A percentile compares a stretch with the other conserved stretches of the same genome.
These are phyloP conservation scores for Gymnopilus dilepis DNA, from an alignment of 768 basidiomycete genomes.

Conservation along the genomic window DNA sequence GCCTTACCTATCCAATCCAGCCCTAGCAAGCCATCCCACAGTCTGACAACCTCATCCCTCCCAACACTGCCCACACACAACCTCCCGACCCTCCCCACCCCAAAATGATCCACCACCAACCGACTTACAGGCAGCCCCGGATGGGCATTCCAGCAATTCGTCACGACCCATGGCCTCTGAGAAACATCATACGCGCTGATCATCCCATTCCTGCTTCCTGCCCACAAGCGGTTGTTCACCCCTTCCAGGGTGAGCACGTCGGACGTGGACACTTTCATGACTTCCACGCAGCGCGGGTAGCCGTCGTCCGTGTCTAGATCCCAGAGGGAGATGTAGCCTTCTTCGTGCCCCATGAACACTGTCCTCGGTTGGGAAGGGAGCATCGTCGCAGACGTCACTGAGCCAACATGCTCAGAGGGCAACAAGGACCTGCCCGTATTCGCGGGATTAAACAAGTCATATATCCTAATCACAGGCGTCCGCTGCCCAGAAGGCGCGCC, in stretches of 20 bases:
- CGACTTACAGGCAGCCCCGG: constrained; percentile 63
- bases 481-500: constrained; percentile 43
- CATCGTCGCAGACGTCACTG: constrained; percentile 81
- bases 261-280: constrained; percentile 79
- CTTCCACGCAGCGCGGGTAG: constrained; percentile 69
- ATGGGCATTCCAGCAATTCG: constrained; percentile 90
- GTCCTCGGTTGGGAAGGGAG: constrained; percentile 67
- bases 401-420: constrained; percentile 76
- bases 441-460: constrained; percentile 72
- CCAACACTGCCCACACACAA: constrained; percentile 79
- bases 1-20: constrained; percentile 87
- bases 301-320: constrained; percentile 54
- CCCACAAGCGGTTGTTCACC: constrained; percentile 86
- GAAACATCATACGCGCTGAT: constrained; percentile 83
- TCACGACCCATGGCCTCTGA: constrained; percentile 80
- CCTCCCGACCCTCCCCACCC: constrained; percentile 70
- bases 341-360: constrained; percentile 92
- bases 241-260: constrained; percentile 87
- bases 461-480: constrained; percentile 79
- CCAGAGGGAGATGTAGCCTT: constrained; percentile 91
- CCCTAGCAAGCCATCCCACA: constrained; percentile 92
- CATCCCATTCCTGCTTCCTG: constrained; percentile 80
- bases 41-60: constrained; percentile 69
- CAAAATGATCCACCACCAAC: constrained; percentile 73
- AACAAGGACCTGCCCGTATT: constrained; percentile 57